Percentiles rank a stretch among this genome's conserved stretches.
These are phyloP conservation scores for Penicillium janthinellum DNA, from an alignment of 2,329 filamentous ascomycete species.

Conservation along the genomic window DNA sequence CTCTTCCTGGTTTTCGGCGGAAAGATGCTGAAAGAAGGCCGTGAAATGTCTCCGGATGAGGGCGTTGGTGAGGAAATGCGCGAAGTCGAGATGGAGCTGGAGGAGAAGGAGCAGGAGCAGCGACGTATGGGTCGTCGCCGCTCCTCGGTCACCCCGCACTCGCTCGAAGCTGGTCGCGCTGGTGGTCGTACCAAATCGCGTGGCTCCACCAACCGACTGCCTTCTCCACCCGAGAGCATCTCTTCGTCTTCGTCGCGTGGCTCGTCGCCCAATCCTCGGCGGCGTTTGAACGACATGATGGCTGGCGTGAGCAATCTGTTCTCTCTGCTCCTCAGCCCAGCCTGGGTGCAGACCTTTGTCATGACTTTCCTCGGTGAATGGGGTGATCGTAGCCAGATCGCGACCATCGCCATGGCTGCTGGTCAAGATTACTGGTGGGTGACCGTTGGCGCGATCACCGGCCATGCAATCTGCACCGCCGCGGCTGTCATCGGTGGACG, in stretches of 20 bases:
- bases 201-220: slow-evolving; percentile 69
- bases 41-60: slow-evolving; percentile 85
- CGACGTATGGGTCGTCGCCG: slow-evolving; percentile 66
- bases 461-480: slow-evolving; percentile 87
- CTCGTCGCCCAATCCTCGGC: slow-evolving; percentile 53
- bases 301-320: slow-evolving; percentile 81
- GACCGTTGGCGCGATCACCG: slow-evolving; percentile 80
- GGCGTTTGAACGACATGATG: slow-evolving; percentile 48
- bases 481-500: slow-evolving; percentile 89
- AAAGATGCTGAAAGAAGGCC: slow-evolving; percentile 80
- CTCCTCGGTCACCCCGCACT: slow-evolving; percentile 72
- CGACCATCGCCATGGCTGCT: slow-evolving; percentile 97
- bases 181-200: slow-evolving; percentile 65
- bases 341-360: slow-evolving; percentile 97
- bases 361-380: slow-evolving; percentile 99
- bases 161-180: slow-evolving; percentile 76
- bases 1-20: slow-evolving; percentile 89
- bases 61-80: slow-evolving; percentile 97
- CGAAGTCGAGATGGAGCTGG: slow-evolving; percentile 90
- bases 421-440: slow-evolving; percentile 99
- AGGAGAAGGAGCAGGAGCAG: slow-evolving; percentile 84
- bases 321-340: slow-evolving; percentile 85
- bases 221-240: slow-evolving; percentile 77
- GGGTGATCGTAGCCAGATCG: slow-evolving; percentile 97
- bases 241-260: slow-evolving; percentile 73